Evolutionary conservation across 2,329 filamentous ascomycete genomes (phyloP).

Genomic region (Fusarium kyushuense): DNA sequence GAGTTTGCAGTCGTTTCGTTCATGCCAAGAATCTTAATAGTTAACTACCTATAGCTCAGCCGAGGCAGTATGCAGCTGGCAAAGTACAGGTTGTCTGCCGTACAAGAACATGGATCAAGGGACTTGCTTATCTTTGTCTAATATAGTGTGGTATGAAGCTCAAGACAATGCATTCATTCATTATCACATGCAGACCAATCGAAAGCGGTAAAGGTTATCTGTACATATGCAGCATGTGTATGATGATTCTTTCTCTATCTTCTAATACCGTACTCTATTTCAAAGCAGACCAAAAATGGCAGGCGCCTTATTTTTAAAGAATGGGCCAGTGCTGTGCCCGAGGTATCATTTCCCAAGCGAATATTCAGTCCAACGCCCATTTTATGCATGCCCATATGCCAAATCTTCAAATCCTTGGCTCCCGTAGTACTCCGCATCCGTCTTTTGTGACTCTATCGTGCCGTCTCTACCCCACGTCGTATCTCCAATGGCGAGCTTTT

Average conservation of each 20-base stretch:
- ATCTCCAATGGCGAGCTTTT: constrained; percentile 56
- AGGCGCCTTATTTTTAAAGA: constrained; percentile 20
- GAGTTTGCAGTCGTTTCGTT: no score
- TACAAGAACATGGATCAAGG: not conserved
- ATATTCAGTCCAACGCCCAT: constrained; percentile 32
- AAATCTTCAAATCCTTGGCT: not conserved
- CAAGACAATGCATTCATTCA: not conserved
- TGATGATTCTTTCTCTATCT: constrained; percentile 3
- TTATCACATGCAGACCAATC: not conserved
- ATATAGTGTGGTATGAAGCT: not conserved
- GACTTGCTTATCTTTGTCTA: constrained; percentile 1
- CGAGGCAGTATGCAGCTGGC: not conserved
- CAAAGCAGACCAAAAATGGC: constrained; percentile 20
- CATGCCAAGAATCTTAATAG: no score
- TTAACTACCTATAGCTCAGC: no score
- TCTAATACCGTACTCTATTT: constrained; percentile 33
- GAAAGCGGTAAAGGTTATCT: not conserved
- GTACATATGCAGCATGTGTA: not conserved
- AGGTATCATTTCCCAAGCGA: constrained; percentile 35
- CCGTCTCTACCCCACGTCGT: constrained; percentile 48
- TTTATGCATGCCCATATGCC: constrained; percentile 28
- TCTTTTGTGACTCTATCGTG: constrained; percentile 24
- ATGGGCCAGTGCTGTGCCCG: constrained; percentile 33
- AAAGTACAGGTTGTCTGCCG: not conserved
- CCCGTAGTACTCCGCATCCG: not conserved